These are phyloP conservation scores for Rauvolfia tetraphylla DNA, from an alignment of 257 asterid genomes.

Conservation along the genomic window DNA sequence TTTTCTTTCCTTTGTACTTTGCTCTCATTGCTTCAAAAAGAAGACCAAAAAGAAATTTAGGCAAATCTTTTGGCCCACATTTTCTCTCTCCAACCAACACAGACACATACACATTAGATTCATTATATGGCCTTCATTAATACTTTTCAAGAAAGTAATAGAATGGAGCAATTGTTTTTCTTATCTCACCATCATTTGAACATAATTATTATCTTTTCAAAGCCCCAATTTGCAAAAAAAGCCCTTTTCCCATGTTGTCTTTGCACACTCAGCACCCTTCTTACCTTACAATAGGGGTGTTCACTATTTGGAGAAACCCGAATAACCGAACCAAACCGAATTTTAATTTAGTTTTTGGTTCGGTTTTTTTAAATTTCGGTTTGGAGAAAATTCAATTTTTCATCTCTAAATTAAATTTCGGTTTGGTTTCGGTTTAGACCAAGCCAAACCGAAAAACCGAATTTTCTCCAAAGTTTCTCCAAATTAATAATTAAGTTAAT, in stretches of 20 bases:
- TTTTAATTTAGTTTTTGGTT: no score
- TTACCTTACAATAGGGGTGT: no score
- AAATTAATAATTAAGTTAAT: no score
- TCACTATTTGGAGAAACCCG: no score
- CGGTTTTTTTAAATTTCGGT: no score
- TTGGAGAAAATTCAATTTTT: no score
- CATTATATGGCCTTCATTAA: slow-evolving; percentile 28
- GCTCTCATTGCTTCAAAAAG: slow-evolving; percentile 11
- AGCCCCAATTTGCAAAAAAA: background rate
- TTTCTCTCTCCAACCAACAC: slow-evolving; percentile 21
- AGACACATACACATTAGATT: background rate
- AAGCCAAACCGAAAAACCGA: no score
- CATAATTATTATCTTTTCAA: slow-evolving; percentile 5
- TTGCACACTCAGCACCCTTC: slow-evolving; percentile 8
- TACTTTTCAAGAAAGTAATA: background rate
- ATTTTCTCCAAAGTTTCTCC: no score
- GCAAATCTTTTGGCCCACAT: slow-evolving; percentile 28
- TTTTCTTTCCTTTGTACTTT: slow-evolving; percentile 28
- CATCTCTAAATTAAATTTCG: no score
- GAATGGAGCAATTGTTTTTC: background rate
- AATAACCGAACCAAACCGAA: no score
- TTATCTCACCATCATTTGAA: slow-evolving; percentile 22
- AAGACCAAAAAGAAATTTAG: slow-evolving; percentile 17
- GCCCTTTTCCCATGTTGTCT: slow-evolving; percentile 6
- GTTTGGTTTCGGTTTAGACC: no score